Evolutionary conservation across 495 filamentous ascomycete genomes (phyloP).

Genomic region (Clavariopsis aquatica): DNA sequence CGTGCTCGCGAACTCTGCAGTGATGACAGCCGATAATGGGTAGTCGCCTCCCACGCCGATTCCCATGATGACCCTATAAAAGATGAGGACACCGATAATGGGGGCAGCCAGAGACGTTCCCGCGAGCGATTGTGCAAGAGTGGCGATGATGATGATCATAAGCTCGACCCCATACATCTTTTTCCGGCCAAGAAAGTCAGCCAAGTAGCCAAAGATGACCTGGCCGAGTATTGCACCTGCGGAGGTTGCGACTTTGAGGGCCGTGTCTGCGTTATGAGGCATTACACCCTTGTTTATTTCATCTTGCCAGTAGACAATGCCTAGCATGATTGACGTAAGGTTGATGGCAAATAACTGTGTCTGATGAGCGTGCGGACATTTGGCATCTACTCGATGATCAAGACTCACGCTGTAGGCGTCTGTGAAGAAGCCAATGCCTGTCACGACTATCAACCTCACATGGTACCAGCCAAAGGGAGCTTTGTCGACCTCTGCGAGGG

Average conservation of each 20-base stretch:
- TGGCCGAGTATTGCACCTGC: slow-evolving; percentile 84
- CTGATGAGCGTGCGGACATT: background rate
- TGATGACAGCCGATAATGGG: slow-evolving; percentile 82
- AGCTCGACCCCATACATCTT: slow-evolving; percentile 86
- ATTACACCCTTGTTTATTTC: slow-evolving; percentile 47
- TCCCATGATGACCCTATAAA: slow-evolving; percentile 81
- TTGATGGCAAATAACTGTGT: slow-evolving; percentile 69
- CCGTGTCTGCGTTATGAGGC: slow-evolving; percentile 66
- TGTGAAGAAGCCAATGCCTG: slow-evolving; percentile 82
- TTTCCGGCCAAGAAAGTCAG: slow-evolving; percentile 76
- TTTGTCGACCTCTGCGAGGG: slow-evolving; percentile 76
- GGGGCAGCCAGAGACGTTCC: slow-evolving; percentile 66
- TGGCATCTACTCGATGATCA: background rate
- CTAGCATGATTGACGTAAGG: slow-evolving; percentile 59
- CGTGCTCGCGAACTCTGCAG: slow-evolving; percentile 80
- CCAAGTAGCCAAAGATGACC: slow-evolving; percentile 74
- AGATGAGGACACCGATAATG: slow-evolving; percentile 75
- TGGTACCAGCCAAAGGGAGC: slow-evolving; percentile 80
- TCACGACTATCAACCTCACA: slow-evolving; percentile 70
- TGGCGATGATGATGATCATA: slow-evolving; percentile 84
- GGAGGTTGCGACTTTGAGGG: slow-evolving; percentile 84
- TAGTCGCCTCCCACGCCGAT: slow-evolving; percentile 80
- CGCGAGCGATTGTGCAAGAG: slow-evolving; percentile 71
- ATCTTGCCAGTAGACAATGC: slow-evolving; percentile 71
- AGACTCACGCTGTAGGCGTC: slow-evolving; percentile 69